These are phyloP conservation scores for Sclerotiophoma versabilis DNA, from an alignment of 2,329 filamentous ascomycete species.

Conservation along the genomic window DNA sequence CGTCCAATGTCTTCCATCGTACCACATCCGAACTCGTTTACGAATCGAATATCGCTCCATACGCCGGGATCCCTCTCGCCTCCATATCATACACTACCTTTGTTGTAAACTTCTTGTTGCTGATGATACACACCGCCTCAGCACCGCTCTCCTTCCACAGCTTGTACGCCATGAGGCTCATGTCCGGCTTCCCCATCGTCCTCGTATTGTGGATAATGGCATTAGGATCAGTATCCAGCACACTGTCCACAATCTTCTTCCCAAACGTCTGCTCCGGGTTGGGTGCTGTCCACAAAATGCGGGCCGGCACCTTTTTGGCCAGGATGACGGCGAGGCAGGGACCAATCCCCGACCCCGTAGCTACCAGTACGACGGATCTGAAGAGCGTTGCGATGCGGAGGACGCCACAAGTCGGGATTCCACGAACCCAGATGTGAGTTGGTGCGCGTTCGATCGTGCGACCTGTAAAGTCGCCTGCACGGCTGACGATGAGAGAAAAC, in stretches of 20 bases:
- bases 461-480: slow-evolving; percentile 50
- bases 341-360: slow-evolving; percentile 50
- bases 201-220: slow-evolving; percentile 75
- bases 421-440: slow-evolving; percentile 47
- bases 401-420: slow-evolving; percentile 47
- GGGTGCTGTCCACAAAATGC: slow-evolving; percentile 75
- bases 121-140: slow-evolving; percentile 78
- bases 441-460: slow-evolving; percentile 43
- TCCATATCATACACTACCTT: slow-evolving; percentile 75
- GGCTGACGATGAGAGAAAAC: slow-evolving; percentile 47
- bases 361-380: slow-evolving; percentile 46
- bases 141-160: slow-evolving; percentile 60
- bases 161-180: slow-evolving; percentile 64
- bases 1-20: too few species aligned
- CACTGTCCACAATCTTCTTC: slow-evolving; percentile 63
- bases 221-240: slow-evolving; percentile 65
- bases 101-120: slow-evolving; percentile 73
- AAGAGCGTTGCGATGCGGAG: slow-evolving; percentile 48
- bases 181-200: slow-evolving; percentile 67
- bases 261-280: slow-evolving; percentile 72
- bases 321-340: slow-evolving; percentile 62
- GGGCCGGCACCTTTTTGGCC: slow-evolving; percentile 55
- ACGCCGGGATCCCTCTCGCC: slow-evolving; percentile 70
- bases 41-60: slow-evolving; percentile 78
- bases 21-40: not conserved